Base-by-base conservation (phyloP, 768 basidiomycete genomes). In the Lepiota brunneoincarnata region DNA sequence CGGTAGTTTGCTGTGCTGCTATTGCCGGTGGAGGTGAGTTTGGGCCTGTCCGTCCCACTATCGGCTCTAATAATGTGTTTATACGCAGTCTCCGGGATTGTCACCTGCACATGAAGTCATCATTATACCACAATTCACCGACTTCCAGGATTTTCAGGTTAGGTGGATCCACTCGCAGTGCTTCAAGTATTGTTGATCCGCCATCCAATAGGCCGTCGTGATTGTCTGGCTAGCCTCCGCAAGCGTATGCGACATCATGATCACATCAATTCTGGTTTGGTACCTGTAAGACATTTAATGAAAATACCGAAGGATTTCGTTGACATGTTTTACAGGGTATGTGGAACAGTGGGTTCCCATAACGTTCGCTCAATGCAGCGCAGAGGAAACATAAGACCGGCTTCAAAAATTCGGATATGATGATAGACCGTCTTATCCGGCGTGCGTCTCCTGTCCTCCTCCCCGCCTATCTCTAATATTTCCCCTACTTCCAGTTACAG, bases 351-450 rank as follows among this genome's bases (percentile, higher is more conserved):
- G 11, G 2, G 14, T 38, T 9, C 12, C 11, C 31, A 10, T 17
- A 9, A 17, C 24, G 9, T n/a, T 21, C 12, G 14, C 46, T 48
- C 24, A 51, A 24, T 6, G 17, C n/a, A 17, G 20, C 3, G 20
- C 18, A 64, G 63, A 55, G 57, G 20, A 51, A 60, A 28, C 60
- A 64, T 26, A 61, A 64, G 44, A 60, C 61, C 11, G 60, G 63
- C 15, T 64, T 66, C 46, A 48, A 54, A 26, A 54, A 51, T 12
- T 61, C 60, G 12, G 63, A 66, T 36, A 31, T 59, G 26, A 59
- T 64, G 46, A 54, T 64, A 10, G 64, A 66, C 37, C 63, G 60
- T 18, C 60, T 63, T 47, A 59, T 66, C 26, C 58, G 64, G 49
- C 38, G 64, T 64, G 17, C 36, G 56, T 56, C 0, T n/a, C n/a